Percentiles rank a stretch among this genome's conserved stretches.
Evolutionary conservation across 169 alveolate genomes (phyloP).

Genomic region (Plasmodium sp.): DNA sequence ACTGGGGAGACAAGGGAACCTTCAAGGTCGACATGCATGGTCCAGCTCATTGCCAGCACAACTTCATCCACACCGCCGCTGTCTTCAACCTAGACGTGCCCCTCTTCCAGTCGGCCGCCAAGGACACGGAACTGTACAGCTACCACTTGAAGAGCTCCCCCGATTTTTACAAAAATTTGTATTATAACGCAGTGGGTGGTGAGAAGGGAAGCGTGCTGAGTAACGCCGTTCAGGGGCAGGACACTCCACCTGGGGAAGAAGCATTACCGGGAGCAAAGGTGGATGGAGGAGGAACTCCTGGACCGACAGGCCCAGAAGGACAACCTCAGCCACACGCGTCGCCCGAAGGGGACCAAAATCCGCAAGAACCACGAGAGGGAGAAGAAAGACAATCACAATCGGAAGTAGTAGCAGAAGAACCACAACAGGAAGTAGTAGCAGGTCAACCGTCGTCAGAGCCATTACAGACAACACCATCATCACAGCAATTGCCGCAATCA

Average conservation of each 20-base stretch:
- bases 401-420: too few relatives aligned
- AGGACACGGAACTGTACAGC: not conserved
- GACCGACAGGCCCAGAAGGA: not conserved
- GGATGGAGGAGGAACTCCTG: not conserved
- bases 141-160: slow-evolving; percentile 16
- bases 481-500: too few relatives aligned
- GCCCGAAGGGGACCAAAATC: fast-evolving
- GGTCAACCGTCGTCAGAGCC: not conserved
- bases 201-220: not conserved
- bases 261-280: not conserved
- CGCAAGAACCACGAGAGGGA: too few relatives aligned
- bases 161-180: slow-evolving; percentile 17
- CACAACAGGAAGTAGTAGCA: too few relatives aligned
- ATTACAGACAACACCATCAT: too few relatives aligned
- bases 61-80: slow-evolving; percentile 20
- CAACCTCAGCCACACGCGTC: not conserved
- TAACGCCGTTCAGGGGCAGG: not conserved
- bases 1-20: slow-evolving; percentile 43
- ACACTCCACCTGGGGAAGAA: not conserved
- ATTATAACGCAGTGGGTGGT: not conserved
- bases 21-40: slow-evolving; percentile 52
- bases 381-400: too few relatives aligned
- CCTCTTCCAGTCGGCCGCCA: not conserved
- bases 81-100: slow-evolving; percentile 2
- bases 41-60: not conserved